Base-by-base conservation (phyloP, 495 filamentous ascomycete species). In the Podospora comata region DNA sequence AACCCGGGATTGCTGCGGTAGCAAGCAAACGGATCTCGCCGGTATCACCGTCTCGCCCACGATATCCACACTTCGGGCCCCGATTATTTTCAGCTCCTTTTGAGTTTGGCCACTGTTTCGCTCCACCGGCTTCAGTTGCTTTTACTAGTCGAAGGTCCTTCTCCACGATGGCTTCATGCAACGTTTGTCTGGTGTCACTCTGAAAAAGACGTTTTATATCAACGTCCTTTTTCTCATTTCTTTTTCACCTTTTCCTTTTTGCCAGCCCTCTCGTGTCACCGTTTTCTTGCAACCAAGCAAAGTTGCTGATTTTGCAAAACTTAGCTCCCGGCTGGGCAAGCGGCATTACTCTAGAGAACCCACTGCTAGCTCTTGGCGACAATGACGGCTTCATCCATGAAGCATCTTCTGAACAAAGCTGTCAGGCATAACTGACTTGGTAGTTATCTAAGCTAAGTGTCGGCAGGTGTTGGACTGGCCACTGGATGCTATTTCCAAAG, bases 291-390 rank as follows among this genome's bases (percentile, higher is more conserved):
- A 48, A 48, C 39, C 39, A 48, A 48, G 39, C 39, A 48, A 48
- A 48, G 39, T 48, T 16, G 39, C 15, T 48, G 39, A 48, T 13
- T 9, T 11, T 48, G 39, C 6, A 13, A 48, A 48, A 48, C 7
- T 48, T 48, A 48, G 39, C 55, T 26, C 55, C 55, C 55, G 55
- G 55, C 55, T 58, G 55, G 55, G 55, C 55, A 26, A n/a, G 55
- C 23, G 55, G 55, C 55, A 19, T 20, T 58, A 11, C 39, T 26
- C 18, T 58, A n/a, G 23, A 58, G 23, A 19, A 26, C 55, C 55
- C 55, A 58, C 55, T 20, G n/a, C n/a, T 48, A 16, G 5, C 15
- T 48, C 39, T 48, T 48, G 39, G 39, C 39, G 15, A 48, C 39
- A 48, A 16, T 16, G 39, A 48, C 39, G 13, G 39, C 39, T 13